Base-by-base conservation (phyloP, 2,329 filamentous ascomycete genomes). In the Beauveria medogensis region DNA sequence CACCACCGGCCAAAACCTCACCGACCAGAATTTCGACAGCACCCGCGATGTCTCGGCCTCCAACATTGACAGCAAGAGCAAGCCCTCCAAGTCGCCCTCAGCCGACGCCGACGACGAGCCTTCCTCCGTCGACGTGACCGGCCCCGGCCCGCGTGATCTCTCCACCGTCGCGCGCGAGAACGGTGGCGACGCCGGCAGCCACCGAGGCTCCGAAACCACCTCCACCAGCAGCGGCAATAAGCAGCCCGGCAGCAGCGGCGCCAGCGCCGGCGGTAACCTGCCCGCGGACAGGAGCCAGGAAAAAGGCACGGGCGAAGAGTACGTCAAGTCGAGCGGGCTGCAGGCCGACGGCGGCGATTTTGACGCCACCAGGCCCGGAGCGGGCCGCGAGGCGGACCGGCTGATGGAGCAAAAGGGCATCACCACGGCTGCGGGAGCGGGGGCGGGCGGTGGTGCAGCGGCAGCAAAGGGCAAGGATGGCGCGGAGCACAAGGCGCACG, bases 271-370 rank as follows among this genome's bases (percentile, higher is more conserved):
- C 26, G 65, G 63, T n/a, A 63, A 69, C 2, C 66, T 67, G 26
- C 65, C 70, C 28, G 65, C 63, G 18, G 63, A 69, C 2, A 66
- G 67, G 22, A 65, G 64, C 12, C 43, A 60, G 3, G 71, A 72
- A 16, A 73, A 78, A 63, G 80, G 79, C 1, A 84, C 80, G 0
- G 83, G 83, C 7, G 80, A 84, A 69, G 68, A 82, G 66, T 82
- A 81, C 62, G 77, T 87, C 64, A 82, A 80, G 71, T 80, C 78
- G 24, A 79, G 77, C 1, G 87, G 86, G 0, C 70, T 88, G 30
- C 73, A 76, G 40, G 83, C 85, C 18, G 86, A 90, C 44, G 86
- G 87, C 0, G 86, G 87, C 6, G 78, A 89, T 66, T 88, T 89
- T 68, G 87, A 89, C 66, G 85, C 82, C 4, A 74, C 79, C 8